Evolutionary conservation across 345 rosid genomes (phyloP).

Genomic region (Arabidopsis thaliana): DNA sequence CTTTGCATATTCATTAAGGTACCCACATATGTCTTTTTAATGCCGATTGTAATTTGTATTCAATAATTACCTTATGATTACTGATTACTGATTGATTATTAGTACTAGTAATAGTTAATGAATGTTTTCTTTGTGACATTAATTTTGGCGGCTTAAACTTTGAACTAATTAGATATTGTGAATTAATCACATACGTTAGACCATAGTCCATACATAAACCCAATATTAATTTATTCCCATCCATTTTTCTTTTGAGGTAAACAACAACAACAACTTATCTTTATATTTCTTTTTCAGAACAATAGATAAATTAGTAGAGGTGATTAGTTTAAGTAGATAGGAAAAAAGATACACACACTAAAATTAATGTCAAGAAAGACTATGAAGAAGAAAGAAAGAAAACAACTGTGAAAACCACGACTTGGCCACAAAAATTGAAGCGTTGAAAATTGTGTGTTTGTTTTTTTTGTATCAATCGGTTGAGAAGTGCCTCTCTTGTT

Average conservation of each 20-base stretch:
- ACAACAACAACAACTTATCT: slow-evolving; percentile 28
- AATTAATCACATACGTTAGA: slow-evolving; percentile 45
- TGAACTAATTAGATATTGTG: slow-evolving; percentile 34
- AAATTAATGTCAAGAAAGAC: background rate
- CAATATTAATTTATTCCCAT: slow-evolving; percentile 29
- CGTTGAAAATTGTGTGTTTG: slow-evolving; percentile 65
- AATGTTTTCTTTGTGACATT: background rate
- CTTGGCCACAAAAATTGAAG: slow-evolving; percentile 42
- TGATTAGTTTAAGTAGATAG: slow-evolving; percentile 46
- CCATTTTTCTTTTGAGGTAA: slow-evolving; percentile 35
- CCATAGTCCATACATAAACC: background rate
- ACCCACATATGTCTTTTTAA: slow-evolving; percentile 20
- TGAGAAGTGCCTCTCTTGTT: slow-evolving; percentile 72
- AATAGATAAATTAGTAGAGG: slow-evolving; percentile 15
- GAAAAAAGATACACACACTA: slow-evolving; percentile 19
- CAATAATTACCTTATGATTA: slow-evolving; percentile 9
- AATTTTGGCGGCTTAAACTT: slow-evolving; percentile 35
- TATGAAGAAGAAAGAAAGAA: slow-evolving; percentile 32
- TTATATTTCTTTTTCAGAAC: background rate
- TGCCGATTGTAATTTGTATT: background rate
- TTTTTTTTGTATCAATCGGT: slow-evolving; percentile 50
- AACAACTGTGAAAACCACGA: slow-evolving; percentile 47
- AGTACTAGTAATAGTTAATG: slow-evolving; percentile 6
- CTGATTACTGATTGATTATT: background rate
- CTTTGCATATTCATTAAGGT: slow-evolving; percentile 34